Conservation (phyloP, 352 stramenopile genomes). For the Thraustochytrium sp. region DNA sequence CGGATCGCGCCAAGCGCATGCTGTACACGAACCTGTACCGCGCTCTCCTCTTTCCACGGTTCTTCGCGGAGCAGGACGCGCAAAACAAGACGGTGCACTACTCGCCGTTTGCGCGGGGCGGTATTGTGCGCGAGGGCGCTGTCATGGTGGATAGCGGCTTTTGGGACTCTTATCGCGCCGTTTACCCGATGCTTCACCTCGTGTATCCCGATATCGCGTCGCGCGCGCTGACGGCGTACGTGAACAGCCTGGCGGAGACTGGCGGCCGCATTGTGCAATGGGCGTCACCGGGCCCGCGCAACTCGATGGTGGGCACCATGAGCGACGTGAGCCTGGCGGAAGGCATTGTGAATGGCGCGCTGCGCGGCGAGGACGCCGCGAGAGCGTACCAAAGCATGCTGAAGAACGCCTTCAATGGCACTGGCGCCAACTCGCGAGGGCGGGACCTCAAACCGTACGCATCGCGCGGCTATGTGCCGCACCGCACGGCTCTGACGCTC, state of each 20-base stretch:
- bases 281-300: slow-evolving; percentile 47
- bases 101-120: slow-evolving; percentile 6
- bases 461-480: slow-evolving; percentile 36
- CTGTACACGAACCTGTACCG: slow-evolving; percentile 53
- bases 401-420: slow-evolving; percentile 49
- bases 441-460: slow-evolving; percentile 35
- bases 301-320: slow-evolving; percentile 50
- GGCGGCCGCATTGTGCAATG: slow-evolving; percentile 50
- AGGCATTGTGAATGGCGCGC: slow-evolving; percentile 48
- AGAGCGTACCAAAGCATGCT: slow-evolving; percentile 44
- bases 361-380: background rate
- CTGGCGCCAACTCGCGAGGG: background rate
- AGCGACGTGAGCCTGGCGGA: slow-evolving; percentile 50
- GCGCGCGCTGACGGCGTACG: slow-evolving; percentile 38
- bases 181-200: slow-evolving; percentile 50
- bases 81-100: slow-evolving; percentile 30
- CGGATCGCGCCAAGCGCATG: background rate
- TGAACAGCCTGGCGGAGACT: slow-evolving; percentile 42
- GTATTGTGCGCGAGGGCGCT: background rate
- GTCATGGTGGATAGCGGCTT: slow-evolving; percentile 52
- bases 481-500: slow-evolving; percentile 35
- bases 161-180: slow-evolving; percentile 52
- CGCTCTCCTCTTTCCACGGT: slow-evolving; percentile 49
- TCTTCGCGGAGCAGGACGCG: slow-evolving; percentile 44
- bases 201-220: slow-evolving; percentile 49